Base-by-base conservation (phyloP, 768 basidiomycete genomes). In the Kwoniella botswanensis region DNA sequence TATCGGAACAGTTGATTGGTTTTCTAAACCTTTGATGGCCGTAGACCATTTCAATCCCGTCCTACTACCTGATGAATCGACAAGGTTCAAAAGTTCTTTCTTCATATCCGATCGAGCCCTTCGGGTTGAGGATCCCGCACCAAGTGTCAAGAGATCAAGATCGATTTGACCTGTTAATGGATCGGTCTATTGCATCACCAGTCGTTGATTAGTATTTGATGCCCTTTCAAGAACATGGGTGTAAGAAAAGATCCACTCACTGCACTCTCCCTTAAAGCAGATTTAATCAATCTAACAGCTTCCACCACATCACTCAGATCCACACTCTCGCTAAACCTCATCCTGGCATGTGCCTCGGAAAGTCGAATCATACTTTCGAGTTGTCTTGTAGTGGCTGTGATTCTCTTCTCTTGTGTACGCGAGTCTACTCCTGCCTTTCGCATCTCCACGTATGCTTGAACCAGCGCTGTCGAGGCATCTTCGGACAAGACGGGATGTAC, bases 371-470 rank as follows among this genome's bases (percentile, higher is more conserved):
- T 93, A 76, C 91, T 92, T 84, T 99, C 97, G 17, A 99, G 89
- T 83, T 99, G 96, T 60, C 97, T 89, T 0, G 97, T 98, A 42
- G 97, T 98, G 0, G 97, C 97, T 0, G 97, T 99, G 83, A 99
- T 99, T 13, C 96, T 90, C 81, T 93, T 93, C 84, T 98, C 96
- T 70, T 88, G 89, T 1, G 89, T 88, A 18, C 93, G 90, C 1
- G 93, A 90, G 81, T 98, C 96, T 65, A 91, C 79, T 22, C 96
- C 96, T 78, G 93, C 90, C 79, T 92, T 92, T 62, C 97, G 92
- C 87, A 99, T 92, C 73, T 93, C 91, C 68, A 97, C 94, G 84
- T 99, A 99, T 42, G 91, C 90, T 4, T 86, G 84, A 21, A 98
- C 93, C 65, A 98, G 92, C 73, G 93, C 92, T 21, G 89, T 84